Conservation (phyloP, 805 yeast species). For the Wickerhamomyces strasburgensis region DNA sequence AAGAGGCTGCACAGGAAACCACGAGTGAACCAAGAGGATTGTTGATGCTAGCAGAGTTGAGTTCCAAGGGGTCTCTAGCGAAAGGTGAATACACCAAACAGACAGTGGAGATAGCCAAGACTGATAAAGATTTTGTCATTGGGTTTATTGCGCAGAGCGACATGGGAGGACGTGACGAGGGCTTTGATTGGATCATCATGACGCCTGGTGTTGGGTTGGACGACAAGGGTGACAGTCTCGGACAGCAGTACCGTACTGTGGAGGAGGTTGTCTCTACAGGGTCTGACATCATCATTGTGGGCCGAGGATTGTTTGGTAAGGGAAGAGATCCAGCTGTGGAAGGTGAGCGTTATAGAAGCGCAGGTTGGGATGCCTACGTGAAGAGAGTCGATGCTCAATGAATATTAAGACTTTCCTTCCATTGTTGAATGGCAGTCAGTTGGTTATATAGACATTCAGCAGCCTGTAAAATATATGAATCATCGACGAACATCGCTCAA, state of each 20-base stretch:
- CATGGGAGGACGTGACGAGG: constrained; percentile 78
- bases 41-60: constrained; percentile 91
- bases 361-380: constrained; percentile 92
- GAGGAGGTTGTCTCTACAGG: constrained; percentile 78
- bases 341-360: constrained; percentile 82
- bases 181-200: constrained; percentile 93
- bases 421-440: too few relatives aligned
- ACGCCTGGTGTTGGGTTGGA: constrained; percentile 99
- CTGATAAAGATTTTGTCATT: constrained; percentile 84
- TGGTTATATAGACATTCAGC: too few relatives aligned
- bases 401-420: too few relatives aligned
- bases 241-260: constrained; percentile 95
- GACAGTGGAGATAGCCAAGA: constrained; percentile 86
- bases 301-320: constrained; percentile 92
- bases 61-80: constrained; percentile 91
- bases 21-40: constrained; percentile 80
- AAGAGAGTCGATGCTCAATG: constrained; percentile 26
- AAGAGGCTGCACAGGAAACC: constrained; percentile 66
- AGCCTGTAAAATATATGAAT: too few relatives aligned
- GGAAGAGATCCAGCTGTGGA: constrained; percentile 89
- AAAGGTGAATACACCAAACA: constrained; percentile 83
- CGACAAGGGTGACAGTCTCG: constrained; percentile 91
- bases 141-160: constrained; percentile 94
- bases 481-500: too few relatives aligned
- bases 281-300: constrained; percentile 96